Evolutionary conservation across 176 grass and related monocot genomes (phyloP).

Genomic region (Oryza australiensis): DNA sequence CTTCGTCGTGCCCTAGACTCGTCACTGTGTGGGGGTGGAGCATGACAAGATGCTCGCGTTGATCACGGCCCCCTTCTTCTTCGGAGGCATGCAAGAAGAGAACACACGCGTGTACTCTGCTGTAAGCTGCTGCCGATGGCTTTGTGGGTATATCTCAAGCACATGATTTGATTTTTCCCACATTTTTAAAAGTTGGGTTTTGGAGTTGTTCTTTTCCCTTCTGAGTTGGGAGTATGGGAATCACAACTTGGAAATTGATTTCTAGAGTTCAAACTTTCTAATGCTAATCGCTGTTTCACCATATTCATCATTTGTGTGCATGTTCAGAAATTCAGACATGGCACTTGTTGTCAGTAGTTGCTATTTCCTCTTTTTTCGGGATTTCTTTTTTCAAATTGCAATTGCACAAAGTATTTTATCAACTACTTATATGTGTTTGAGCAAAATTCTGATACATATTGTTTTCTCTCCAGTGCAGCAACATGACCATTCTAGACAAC

Average conservation of each 20-base stretch:
- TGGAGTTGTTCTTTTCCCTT: background rate
- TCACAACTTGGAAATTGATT: background rate
- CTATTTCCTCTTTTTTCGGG: background rate
- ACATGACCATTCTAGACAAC: background rate
- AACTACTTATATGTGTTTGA: background rate
- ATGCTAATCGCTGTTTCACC: background rate
- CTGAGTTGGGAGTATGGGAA: background rate
- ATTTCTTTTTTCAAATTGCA: background rate
- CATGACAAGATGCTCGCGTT: too few species aligned
- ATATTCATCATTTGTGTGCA: constrained; percentile 3
- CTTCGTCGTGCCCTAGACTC: too few species aligned
- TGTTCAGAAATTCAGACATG: background rate
- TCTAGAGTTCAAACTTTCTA: background rate
- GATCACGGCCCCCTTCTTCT: too few species aligned
- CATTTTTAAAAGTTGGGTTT: background rate
- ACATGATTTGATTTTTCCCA: background rate
- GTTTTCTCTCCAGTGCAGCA: background rate
- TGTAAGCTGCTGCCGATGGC: background rate
- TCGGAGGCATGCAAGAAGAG: too few species aligned
- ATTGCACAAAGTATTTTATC: background rate
- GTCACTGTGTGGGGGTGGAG: too few species aligned
- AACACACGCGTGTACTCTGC: background rate
- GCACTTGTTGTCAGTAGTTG: background rate
- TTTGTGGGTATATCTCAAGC: background rate
- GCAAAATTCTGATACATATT: background rate